phyloP scores from a whole-genome alignment of 306 rosid genomes.

The Oemleria cerasiformis region DNA sequence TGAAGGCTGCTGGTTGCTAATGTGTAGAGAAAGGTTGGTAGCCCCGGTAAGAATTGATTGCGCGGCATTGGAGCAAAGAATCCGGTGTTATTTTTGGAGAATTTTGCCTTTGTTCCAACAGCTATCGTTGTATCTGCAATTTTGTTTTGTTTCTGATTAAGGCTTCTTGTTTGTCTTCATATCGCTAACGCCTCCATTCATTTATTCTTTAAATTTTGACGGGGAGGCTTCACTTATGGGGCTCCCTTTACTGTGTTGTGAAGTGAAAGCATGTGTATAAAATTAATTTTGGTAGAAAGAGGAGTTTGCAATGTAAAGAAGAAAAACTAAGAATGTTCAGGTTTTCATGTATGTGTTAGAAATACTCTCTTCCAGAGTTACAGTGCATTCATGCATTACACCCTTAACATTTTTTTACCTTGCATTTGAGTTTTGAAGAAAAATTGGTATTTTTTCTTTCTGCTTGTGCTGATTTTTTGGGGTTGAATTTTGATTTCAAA shows the following conservation, averaged over 20 bases:
- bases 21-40: constrained; percentile 14
- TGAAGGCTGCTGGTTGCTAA: constrained; percentile 83
- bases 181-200: neutral
- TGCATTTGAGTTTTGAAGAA: too few relatives aligned
- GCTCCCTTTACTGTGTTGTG: neutral
- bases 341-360: too few relatives aligned
- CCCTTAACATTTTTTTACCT: too few relatives aligned
- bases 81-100: neutral
- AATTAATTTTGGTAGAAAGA: constrained; percentile 3
- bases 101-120: neutral
- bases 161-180: constrained; percentile 14
- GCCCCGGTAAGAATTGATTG: constrained; percentile 12
- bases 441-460: too few relatives aligned
- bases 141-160: constrained; percentile 15
- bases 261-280: constrained; percentile 14
- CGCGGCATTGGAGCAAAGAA: neutral
- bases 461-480: too few relatives aligned
- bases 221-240: constrained; percentile 21
- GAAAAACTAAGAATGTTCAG: neutral
- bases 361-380: neutral
- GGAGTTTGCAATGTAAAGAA: neutral
- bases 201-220: constrained; percentile 22
- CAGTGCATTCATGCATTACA: too few relatives aligned
- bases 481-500: too few relatives aligned
- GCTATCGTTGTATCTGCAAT: constrained; percentile 12